Evolutionary conservation across 805 yeast genomes (phyloP).

Genomic region (Hanseniaspora opuntiae): DNA sequence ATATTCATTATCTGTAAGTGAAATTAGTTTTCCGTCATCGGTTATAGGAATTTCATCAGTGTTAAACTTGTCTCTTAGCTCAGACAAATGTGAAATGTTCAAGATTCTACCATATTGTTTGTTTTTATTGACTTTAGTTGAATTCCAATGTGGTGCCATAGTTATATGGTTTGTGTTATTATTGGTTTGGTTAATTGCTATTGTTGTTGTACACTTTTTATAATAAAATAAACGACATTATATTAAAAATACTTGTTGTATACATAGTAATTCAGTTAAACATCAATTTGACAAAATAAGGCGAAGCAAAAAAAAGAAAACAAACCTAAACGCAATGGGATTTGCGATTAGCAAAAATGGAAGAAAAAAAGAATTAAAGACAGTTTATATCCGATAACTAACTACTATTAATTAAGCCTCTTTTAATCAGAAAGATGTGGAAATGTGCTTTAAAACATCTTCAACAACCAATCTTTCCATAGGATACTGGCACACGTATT

Average conservation of each 20-base stretch:
- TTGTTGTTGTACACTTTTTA: neutral
- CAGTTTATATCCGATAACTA: neutral
- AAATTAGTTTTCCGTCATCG: constrained; percentile 53
- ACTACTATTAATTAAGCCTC: neutral
- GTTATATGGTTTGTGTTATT: neutral
- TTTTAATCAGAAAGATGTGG: constrained; percentile 33
- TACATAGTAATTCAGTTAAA: no score
- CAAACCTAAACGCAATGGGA: neutral
- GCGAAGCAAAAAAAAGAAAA: neutral
- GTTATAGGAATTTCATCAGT: constrained; percentile 32
- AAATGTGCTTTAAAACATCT: constrained; percentile 38
- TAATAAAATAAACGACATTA: no score
- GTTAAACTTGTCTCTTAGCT: constrained; percentile 3
- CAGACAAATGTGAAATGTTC: constrained; percentile 1
- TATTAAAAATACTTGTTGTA: no score
- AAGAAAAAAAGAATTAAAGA: neutral
- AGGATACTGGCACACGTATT: neutral
- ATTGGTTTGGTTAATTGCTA: neutral
- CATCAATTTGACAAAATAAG: no score
- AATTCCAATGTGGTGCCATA: neutral
- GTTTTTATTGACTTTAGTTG: neutral
- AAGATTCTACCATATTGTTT: constrained; percentile 2
- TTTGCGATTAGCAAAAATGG: neutral
- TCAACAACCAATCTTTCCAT: constrained; percentile 36
- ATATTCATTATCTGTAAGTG: constrained; percentile 62